phyloP scores from a whole-genome alignment of 352 stramenopile genomes.

The Pythium angustatum region DNA sequence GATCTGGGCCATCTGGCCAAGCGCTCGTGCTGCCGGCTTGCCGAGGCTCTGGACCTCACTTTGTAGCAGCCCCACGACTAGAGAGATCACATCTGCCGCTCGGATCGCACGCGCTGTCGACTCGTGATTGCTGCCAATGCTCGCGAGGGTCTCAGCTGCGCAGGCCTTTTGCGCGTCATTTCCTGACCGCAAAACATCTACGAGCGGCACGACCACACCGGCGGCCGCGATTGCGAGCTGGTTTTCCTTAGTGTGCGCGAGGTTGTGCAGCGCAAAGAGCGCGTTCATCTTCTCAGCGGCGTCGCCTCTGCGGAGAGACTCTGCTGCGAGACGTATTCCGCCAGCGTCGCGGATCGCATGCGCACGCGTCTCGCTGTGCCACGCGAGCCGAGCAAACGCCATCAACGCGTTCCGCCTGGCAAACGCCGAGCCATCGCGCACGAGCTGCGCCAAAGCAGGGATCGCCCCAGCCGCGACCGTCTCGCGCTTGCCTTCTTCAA shows the following conservation, averaged over 20 bases:
- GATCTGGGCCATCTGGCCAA: background rate
- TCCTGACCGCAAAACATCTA: background rate
- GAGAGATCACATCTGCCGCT: background rate
- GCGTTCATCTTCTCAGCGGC: background rate
- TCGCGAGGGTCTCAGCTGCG: background rate
- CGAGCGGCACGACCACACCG: background rate
- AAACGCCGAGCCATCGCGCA: background rate
- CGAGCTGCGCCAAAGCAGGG: background rate
- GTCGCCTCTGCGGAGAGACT: background rate
- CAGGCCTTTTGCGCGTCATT: background rate
- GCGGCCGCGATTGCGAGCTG: background rate
- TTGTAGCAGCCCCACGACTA: background rate
- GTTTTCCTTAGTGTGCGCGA: background rate
- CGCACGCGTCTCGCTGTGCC: background rate
- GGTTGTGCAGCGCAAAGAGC: background rate
- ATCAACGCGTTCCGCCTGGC: background rate
- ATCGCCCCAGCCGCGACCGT: background rate
- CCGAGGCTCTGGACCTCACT: background rate
- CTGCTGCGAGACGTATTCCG: background rate
- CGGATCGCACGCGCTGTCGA: background rate
- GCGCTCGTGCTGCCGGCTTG: background rate
- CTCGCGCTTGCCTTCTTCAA: background rate
- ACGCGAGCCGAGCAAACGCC: background rate
- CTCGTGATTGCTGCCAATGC: background rate
- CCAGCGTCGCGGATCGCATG: background rate